phyloP scores from a whole-genome alignment of 371 early-diverging fungal species.

The Apophysomyces ossiformis region DNA sequence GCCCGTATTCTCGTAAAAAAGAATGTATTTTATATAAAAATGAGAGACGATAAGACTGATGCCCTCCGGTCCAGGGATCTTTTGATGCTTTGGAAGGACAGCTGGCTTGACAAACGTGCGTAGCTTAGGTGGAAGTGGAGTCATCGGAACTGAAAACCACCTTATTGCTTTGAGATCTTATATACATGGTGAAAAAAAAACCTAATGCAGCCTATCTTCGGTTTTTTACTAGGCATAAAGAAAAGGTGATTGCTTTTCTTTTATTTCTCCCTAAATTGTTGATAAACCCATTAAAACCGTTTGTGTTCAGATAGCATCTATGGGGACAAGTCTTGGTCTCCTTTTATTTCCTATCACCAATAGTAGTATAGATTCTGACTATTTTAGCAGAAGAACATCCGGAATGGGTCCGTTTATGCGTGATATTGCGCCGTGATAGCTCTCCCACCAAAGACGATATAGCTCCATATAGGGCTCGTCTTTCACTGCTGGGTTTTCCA shows the following conservation, averaged over 20 bases:
- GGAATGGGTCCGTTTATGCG: neutral
- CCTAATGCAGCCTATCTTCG: neutral
- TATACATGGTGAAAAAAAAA: too few relatives aligned
- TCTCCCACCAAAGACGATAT: conserved; percentile 22
- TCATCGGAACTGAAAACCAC: conserved; percentile 8
- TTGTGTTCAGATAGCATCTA: neutral
- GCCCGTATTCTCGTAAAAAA: conserved; percentile 18
- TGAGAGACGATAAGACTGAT: conserved; percentile 23
- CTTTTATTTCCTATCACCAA: neutral
- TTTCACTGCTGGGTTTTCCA: neutral
- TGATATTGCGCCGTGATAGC: neutral
- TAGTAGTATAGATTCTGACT: neutral
- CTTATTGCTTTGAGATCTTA: neutral
- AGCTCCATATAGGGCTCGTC: conserved; percentile 13
- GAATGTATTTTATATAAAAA: conserved; percentile 7
- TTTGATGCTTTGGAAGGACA: neutral
- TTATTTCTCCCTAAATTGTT: too few relatives aligned
- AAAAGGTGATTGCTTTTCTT: neutral
- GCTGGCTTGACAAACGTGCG: conserved; percentile 15
- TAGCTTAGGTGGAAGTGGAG: conserved; percentile 20
- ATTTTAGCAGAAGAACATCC: neutral
- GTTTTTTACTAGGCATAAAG: neutral
- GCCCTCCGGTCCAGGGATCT: conserved; percentile 20
- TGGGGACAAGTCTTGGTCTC: neutral
- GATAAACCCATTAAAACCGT: too few relatives aligned